phyloP scores from a whole-genome alignment of 2,329 filamentous ascomycete species.

The Epichloe gansuensis region DNA sequence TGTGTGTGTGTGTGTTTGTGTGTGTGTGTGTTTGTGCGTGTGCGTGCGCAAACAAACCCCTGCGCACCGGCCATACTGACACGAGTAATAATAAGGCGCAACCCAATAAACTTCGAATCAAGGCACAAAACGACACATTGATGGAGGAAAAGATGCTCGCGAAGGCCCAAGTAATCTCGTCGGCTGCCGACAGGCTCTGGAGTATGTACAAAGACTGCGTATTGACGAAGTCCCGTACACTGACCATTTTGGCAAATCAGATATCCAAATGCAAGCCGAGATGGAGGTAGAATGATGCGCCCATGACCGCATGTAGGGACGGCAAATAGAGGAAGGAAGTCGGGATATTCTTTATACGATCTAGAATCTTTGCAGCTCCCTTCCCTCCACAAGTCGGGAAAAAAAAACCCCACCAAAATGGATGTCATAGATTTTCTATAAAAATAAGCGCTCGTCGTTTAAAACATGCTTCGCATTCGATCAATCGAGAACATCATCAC shows the following conservation, averaged over 20 bases:
- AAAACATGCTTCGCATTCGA: background rate
- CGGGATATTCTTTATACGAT: background rate
- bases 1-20: no score
- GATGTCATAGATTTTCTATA: no score
- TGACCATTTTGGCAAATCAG: slow-evolving; percentile 15
- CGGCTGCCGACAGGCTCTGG: slow-evolving; percentile 58
- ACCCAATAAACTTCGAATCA: slow-evolving; percentile 48
- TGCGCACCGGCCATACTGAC: slow-evolving; percentile 1
- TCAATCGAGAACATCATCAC: slow-evolving; percentile 54
- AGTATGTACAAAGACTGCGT: slow-evolving; percentile 29
- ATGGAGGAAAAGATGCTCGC: slow-evolving; percentile 49
- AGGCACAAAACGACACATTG: slow-evolving; percentile 41
- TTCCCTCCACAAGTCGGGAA: no score
- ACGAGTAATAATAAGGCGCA: slow-evolving; percentile 36
- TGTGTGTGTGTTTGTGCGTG: background rate
- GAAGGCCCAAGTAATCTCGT: slow-evolving; percentile 56
- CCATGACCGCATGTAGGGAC: background rate
- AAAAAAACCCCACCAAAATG: no score
- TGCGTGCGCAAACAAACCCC: background rate
- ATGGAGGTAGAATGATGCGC: slow-evolving; percentile 28
- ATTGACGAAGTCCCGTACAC: background rate
- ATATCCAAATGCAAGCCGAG: slow-evolving; percentile 38
- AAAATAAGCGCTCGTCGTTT: no score
- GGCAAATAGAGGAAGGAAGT: background rate
- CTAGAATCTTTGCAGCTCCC: background rate